A percentile compares a stretch with the other conserved stretches of the same genome.
Conservation (phyloP, 306 rosid species). For the Prinsepia uniflora region DNA sequence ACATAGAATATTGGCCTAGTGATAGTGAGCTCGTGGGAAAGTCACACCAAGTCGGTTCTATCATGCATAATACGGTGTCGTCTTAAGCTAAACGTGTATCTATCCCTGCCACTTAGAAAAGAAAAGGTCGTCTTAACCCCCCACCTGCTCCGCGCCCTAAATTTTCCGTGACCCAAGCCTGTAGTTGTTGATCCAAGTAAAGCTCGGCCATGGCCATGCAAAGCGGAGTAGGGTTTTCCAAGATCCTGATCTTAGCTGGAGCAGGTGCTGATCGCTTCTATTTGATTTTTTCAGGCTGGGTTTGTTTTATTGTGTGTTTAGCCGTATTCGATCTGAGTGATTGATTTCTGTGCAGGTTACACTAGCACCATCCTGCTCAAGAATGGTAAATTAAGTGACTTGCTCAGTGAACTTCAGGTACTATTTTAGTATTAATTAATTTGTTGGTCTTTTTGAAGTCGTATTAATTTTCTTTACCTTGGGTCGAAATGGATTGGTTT, state of each 20-base stretch:
- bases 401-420: constrained; percentile 81
- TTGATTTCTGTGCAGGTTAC: constrained; percentile 50
- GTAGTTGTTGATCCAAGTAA: constrained; percentile 23
- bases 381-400: constrained; percentile 69
- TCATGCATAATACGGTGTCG: constrained; percentile 7
- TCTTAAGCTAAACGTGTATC: neutral
- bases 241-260: constrained; percentile 63
- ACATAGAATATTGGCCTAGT: no score
- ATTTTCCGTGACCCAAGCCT: neutral
- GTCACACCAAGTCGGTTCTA: neutral
- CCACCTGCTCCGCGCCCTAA: neutral
- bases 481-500: neutral
- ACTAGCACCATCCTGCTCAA: constrained; percentile 61
- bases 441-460: neutral
- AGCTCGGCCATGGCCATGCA: constrained; percentile 69
- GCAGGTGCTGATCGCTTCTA: constrained; percentile 38
- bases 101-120: neutral
- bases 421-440: neutral
- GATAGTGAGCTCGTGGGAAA: neutral
- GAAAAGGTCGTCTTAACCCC: constrained; percentile 9
- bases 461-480: neutral
- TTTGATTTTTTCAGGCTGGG: neutral
- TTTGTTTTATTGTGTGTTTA: neutral
- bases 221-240: constrained; percentile 56
- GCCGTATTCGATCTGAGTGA: constrained; percentile 22